Evolutionary conservation across 148 eudicot genomes (phyloP).

Genomic region (Spergularia marina): DNA sequence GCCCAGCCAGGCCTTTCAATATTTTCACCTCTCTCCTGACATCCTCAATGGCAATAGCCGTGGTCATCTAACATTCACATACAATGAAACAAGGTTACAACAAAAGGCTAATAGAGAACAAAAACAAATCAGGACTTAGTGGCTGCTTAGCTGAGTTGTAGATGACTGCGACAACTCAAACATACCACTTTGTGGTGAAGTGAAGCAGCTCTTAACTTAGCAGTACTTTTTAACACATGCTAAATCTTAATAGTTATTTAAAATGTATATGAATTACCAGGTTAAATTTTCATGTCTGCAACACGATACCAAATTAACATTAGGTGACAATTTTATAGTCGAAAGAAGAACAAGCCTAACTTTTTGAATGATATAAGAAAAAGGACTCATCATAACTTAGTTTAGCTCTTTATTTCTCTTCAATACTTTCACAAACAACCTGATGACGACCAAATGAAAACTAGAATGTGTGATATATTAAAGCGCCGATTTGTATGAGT

Average conservation of each 20-base stretch:
- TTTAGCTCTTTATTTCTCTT: not conserved
- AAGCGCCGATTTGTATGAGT: not conserved
- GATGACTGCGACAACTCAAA: not conserved
- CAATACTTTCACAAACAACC: conserved; percentile 1
- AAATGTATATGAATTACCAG: not conserved
- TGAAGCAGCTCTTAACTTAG: not conserved
- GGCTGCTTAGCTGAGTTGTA: conserved; percentile 5
- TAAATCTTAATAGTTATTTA: not conserved
- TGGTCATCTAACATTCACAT: conserved; percentile 67
- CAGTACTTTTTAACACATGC: not conserved
- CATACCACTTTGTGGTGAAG: not conserved
- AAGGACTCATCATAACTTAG: not conserved
- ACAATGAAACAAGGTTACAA: conserved; percentile 11
- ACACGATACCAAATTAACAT: not conserved
- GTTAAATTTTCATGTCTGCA: not conserved
- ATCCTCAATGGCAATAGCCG: conserved; percentile 95
- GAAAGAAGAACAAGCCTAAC: not conserved
- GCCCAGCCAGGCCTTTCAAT: conserved; percentile 80
- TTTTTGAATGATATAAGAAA: not conserved
- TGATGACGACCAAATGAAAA: not conserved
- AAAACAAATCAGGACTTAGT: not conserved
- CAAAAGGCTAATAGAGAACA: not conserved
- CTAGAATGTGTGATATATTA: not conserved
- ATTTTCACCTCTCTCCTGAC: conserved; percentile 94
- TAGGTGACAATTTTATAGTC: not conserved